Evolutionary conservation across 805 yeast species (phyloP).

Genomic region (Pichia exigua): DNA sequence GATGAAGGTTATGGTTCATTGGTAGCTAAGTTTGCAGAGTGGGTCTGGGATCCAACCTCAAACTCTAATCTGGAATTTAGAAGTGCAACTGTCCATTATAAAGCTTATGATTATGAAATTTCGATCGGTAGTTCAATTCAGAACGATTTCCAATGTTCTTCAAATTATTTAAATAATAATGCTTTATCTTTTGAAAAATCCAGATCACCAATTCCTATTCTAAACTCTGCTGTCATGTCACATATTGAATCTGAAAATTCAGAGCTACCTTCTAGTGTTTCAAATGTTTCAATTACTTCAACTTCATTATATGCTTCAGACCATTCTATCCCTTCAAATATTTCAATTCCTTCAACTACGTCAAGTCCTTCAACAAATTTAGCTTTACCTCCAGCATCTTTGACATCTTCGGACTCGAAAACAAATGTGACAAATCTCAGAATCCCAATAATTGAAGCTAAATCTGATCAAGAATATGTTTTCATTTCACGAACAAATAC

Average conservation of each 20-base stretch:
- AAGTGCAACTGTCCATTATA: slow-evolving; percentile 1
- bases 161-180: background rate
- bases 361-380: background rate
- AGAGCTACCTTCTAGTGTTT: background rate
- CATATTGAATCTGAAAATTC: background rate
- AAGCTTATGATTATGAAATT: slow-evolving; percentile 1
- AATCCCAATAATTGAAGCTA: background rate
- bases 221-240: background rate
- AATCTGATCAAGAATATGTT: slow-evolving; percentile 1
- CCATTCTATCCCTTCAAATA: no score
- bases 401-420: background rate
- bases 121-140: background rate
- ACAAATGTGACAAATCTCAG: background rate
- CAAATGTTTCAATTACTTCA: background rate
- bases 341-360: background rate
- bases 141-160: background rate
- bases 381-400: background rate
- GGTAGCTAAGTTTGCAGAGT: background rate
- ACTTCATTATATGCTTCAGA: no score
- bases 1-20: background rate
- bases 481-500: background rate
- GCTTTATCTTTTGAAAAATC: background rate
- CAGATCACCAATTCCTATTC: background rate
- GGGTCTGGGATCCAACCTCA: background rate
- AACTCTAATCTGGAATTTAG: background rate